Base-by-base conservation (phyloP, 768 basidiomycete genomes). In the Amanita exitialis region DNA sequence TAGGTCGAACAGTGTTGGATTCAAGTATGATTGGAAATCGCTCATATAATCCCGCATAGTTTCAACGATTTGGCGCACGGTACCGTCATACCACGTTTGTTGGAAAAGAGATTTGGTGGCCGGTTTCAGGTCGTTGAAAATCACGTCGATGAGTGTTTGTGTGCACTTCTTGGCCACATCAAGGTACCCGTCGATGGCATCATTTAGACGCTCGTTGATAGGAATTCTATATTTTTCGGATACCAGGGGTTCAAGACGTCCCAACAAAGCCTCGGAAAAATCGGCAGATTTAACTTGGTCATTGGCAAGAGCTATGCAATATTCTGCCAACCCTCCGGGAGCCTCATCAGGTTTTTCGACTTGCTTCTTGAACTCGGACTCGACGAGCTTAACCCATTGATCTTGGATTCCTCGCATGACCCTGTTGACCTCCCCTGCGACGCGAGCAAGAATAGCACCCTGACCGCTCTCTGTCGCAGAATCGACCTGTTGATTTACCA, bases 81-180 rank as follows among this genome's bases (percentile, higher is more conserved):
- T 78, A 3, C 86, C 85, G 25, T 93, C 90, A 64, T 98, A 98
- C 96, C 96, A 98, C 1, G 75, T 57, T 5, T 77, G 71, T 53
- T 84, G 83, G 76, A 98, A 93, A 34, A 98, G 74, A 35, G 73
- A 75, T 63, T 90, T 92, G 13, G 82, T 86, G 8, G 87, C 94
- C 0, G 86, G 82, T 63, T 86, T 90, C 57, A 98, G 69, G 64
- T 98, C 96, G 65, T 96, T 89, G 73, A 96, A 92, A 59, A 98
- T 84, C 59, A 95, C 82, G 58, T 90, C 88, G 61, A 99, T 93
- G 52, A 99, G 79, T 0, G 87, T 86, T 59, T 95, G 89, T 18
- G 88, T 92, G 72, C 94, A 98, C 64, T 90, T 90, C 74, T 98
- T 98, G 47, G 94, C 94, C 35, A 98, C 91, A 66, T 99, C 96